phyloP scores from a whole-genome alignment of 805 yeast species.

The Metschnikowia koreensis region DNA sequence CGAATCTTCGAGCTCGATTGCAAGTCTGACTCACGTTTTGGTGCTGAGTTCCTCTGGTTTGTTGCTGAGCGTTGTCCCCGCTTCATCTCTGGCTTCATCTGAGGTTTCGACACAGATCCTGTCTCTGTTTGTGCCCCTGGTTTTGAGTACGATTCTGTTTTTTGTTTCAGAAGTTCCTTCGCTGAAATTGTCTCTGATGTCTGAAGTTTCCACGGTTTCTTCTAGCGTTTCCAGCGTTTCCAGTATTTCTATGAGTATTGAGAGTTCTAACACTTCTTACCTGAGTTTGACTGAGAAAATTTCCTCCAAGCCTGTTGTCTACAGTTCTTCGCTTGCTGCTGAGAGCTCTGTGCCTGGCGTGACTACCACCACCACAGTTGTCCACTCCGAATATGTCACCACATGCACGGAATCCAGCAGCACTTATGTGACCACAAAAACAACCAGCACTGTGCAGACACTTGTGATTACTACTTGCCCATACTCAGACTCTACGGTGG shows the following conservation, averaged over 20 bases:
- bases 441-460: background rate
- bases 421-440: background rate
- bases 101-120: background rate
- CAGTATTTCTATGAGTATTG: background rate
- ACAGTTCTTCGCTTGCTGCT: background rate
- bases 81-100: background rate
- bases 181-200: background rate
- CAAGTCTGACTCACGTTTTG: background rate
- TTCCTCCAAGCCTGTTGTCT: background rate
- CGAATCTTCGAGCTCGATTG: no score
- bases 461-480: constrained; percentile 6
- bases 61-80: background rate
- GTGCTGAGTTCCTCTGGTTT: background rate
- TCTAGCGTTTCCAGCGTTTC: background rate
- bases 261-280: background rate
- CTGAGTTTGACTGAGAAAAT: background rate
- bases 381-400: background rate
- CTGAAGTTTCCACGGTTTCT: background rate
- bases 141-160: no score
- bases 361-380: constrained; percentile 2
- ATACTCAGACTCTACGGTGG: constrained; percentile 1
- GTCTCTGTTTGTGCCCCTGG: no score
- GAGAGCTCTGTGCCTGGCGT: background rate
- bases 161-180: no score
- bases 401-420: constrained; percentile 2